These are phyloP conservation scores for Podaxis mareebaensis DNA, from an alignment of 768 basidiomycete genomes.

Conservation along the genomic window DNA sequence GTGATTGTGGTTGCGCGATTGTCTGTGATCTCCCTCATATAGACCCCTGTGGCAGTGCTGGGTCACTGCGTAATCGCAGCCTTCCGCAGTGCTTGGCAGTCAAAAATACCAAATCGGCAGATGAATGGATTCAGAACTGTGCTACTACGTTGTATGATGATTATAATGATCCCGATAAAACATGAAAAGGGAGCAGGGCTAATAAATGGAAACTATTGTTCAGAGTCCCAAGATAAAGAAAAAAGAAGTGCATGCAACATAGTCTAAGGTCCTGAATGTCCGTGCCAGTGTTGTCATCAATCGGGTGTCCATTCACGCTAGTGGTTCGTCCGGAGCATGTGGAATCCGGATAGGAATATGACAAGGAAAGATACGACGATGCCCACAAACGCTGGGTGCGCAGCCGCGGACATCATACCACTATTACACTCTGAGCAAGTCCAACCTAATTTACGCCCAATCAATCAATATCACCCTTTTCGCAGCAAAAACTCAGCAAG, in stretches of 20 bases:
- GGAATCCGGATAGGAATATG: slow-evolving; percentile 67
- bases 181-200: not conserved
- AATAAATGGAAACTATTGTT: slow-evolving; percentile 6
- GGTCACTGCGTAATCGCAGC: slow-evolving; percentile 13
- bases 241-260: not conserved
- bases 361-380: slow-evolving; percentile 58
- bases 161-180: slow-evolving; percentile 3
- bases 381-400: slow-evolving; percentile 59
- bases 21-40: slow-evolving; percentile 18
- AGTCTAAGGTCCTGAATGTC: slow-evolving; percentile 5
- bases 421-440: slow-evolving; percentile 47
- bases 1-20: slow-evolving; percentile 7
- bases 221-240: slow-evolving; percentile 12
- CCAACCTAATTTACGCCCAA: slow-evolving; percentile 47
- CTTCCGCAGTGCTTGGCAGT: not conserved
- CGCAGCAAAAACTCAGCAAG: not conserved
- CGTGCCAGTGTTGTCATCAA: not conserved
- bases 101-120: not conserved
- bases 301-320: not conserved
- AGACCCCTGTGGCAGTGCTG: slow-evolving; percentile 16
- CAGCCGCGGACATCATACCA: slow-evolving; percentile 35
- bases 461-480: not conserved
- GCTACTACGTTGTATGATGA: not conserved
- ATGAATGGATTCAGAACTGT: not conserved
- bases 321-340: slow-evolving; percentile 43